phyloP scores from a whole-genome alignment of 2,329 filamentous ascomycete genomes.

The Penicillium sp. region DNA sequence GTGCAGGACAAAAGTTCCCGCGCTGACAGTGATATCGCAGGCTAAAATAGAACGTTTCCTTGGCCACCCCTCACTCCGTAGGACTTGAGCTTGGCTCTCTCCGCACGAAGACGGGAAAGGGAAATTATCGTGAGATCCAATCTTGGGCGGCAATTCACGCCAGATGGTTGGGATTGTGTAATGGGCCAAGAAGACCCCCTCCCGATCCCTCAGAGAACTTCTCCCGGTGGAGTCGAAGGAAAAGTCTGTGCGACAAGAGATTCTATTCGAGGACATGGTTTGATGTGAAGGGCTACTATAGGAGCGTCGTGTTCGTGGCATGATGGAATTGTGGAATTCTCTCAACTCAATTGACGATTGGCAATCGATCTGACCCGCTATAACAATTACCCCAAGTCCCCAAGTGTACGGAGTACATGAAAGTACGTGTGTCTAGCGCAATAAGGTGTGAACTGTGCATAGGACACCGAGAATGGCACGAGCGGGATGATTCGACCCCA shows the following conservation, averaged over 20 bases:
- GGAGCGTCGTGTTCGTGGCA: constrained; percentile 6
- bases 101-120: neutral
- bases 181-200: constrained; percentile 3
- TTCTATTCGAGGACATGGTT: neutral
- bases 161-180: constrained; percentile 6
- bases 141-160: neutral
- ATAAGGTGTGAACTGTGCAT: constrained; percentile 16
- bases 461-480: constrained; percentile 5
- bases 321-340: neutral
- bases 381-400: neutral
- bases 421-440: neutral
- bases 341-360: constrained; percentile 4
- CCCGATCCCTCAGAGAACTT: constrained; percentile 1
- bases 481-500: constrained; percentile 4
- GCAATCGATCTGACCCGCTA: constrained; percentile 2
- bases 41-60: neutral
- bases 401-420: neutral
- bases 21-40: neutral
- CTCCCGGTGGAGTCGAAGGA: neutral
- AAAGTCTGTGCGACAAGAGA: neutral
- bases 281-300: neutral
- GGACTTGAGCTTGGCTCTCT: neutral
- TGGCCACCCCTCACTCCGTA: constrained; percentile 7
- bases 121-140: neutral
- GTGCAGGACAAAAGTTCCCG: constrained; percentile 8